A percentile compares a stretch with the other conserved stretches of the same genome.
phyloP scores from a whole-genome alignment of 179 eudicot genomes.

The Silene coronaria region DNA sequence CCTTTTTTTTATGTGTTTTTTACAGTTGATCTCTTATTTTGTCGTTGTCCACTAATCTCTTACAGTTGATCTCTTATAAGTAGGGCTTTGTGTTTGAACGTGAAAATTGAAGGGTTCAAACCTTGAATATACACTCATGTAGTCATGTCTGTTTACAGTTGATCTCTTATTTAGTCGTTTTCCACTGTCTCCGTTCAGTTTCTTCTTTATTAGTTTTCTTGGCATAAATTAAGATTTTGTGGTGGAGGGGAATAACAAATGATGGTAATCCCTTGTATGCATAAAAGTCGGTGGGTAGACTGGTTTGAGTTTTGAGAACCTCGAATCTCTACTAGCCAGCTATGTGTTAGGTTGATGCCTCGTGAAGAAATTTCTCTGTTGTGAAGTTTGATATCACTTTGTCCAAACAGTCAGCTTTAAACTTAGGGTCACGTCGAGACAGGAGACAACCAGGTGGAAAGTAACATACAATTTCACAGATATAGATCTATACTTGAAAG shows the following conservation, averaged over 20 bases:
- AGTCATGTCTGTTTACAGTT: too few relatives aligned
- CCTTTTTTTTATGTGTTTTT: not conserved
- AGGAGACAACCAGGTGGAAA: not conserved
- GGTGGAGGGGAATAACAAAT: not conserved
- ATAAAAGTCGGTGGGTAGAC: not conserved
- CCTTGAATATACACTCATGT: too few relatives aligned
- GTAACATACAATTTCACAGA: not conserved
- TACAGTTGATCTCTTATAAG: not conserved
- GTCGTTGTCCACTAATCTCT: too few relatives aligned
- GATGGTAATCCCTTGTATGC: not conserved
- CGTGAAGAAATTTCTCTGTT: not conserved
- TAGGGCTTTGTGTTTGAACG: too few relatives aligned
- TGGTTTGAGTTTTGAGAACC: not conserved
- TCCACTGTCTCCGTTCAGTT: not conserved
- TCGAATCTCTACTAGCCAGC: not conserved
- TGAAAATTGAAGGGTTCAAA: too few relatives aligned
- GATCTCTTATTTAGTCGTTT: not conserved
- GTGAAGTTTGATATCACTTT: not conserved
- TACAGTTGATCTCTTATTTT: too few relatives aligned
- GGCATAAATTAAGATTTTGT: not conserved
- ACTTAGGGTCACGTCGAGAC: too few relatives aligned
- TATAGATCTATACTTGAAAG: not conserved
- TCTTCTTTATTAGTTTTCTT: not conserved
- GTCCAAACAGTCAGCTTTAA: not conserved
- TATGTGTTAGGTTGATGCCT: not conserved